Percentiles rank a stretch among this genome's conserved stretches.
Evolutionary conservation across 2,329 filamentous ascomycete species (phyloP).

Genomic region (Leptographium wingfieldii): DNA sequence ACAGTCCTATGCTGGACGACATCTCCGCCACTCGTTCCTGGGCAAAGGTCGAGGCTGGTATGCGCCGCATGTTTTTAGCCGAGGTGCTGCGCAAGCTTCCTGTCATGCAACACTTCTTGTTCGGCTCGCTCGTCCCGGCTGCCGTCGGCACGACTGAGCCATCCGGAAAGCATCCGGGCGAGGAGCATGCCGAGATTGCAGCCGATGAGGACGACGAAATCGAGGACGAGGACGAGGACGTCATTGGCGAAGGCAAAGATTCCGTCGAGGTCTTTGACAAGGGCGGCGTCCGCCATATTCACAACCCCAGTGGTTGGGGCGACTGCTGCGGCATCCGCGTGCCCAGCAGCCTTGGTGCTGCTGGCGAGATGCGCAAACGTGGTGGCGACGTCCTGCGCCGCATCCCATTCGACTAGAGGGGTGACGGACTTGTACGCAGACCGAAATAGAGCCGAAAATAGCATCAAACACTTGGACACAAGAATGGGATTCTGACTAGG

Average conservation of each 20-base stretch:
- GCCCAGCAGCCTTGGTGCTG: slow-evolving; percentile 83
- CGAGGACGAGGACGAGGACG: slow-evolving; percentile 31
- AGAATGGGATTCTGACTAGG: background rate
- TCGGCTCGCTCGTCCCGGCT: slow-evolving; percentile 74
- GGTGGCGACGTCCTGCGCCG: slow-evolving; percentile 50
- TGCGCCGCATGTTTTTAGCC: slow-evolving; percentile 92
- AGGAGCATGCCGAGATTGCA: slow-evolving; percentile 31
- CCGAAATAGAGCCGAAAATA: background rate
- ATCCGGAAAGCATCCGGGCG: slow-evolving; percentile 28
- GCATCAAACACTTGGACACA: background rate
- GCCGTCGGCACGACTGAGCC: slow-evolving; percentile 67
- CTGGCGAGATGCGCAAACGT: slow-evolving; percentile 73
- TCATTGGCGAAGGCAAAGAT: slow-evolving; percentile 33
- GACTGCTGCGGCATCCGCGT: slow-evolving; percentile 98
- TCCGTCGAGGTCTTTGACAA: slow-evolving; percentile 47
- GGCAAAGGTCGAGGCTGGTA: slow-evolving; percentile 85
- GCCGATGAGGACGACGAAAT: slow-evolving; percentile 39
- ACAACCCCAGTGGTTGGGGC: slow-evolving; percentile 67
- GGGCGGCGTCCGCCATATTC: slow-evolving; percentile 56
- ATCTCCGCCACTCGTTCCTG: slow-evolving; percentile 84
- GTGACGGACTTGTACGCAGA: background rate
- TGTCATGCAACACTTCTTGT: slow-evolving; percentile 98
- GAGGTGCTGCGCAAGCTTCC: slow-evolving; percentile 89
- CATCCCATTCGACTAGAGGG: slow-evolving; percentile 65
- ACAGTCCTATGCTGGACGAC: slow-evolving; percentile 96